Conservation (phyloP, 371 early-diverging fungal genomes). For the Encephalitozoon cuniculi region DNA sequence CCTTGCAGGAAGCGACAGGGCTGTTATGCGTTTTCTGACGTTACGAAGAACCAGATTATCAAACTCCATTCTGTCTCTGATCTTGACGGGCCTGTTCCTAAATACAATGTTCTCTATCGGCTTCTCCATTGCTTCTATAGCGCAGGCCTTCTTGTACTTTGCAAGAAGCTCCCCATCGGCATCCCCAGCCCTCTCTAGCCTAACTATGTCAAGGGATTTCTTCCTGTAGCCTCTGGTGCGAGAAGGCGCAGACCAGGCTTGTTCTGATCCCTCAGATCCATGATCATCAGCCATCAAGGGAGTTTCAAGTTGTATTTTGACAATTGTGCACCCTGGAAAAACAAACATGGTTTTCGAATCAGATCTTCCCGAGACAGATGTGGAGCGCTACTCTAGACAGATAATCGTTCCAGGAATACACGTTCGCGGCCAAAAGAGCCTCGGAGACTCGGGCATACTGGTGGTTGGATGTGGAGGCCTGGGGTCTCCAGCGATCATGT, state of each 20-base stretch:
- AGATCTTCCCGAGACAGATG: slow-evolving; percentile 64
- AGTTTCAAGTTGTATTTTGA: not conserved
- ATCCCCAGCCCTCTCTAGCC: not conserved
- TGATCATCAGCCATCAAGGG: not conserved
- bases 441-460: slow-evolving; percentile 70
- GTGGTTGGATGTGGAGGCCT: slow-evolving; percentile 92
- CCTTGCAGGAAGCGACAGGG: not conserved
- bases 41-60: not conserved
- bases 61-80: not conserved
- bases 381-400: slow-evolving; percentile 79
- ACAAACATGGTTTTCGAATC: slow-evolving; percentile 31
- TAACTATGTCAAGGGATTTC: not conserved
- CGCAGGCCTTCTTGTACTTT: not conserved
- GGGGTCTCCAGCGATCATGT: slow-evolving; percentile 77
- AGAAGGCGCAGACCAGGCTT: not conserved
- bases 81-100: not conserved
- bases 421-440: slow-evolving; percentile 68
- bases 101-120: not conserved
- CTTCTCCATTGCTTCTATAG: not conserved
- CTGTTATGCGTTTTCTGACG: not conserved
- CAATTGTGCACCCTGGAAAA: too few species aligned
- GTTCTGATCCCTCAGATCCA: not conserved
- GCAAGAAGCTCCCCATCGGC: not conserved
- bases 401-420: slow-evolving; percentile 76
- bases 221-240: not conserved